Evolutionary conservation across 305 asterid genomes (phyloP), one percentile per base, ranked within the genome.

Genomic region (Rubia tinctorum): DNA sequence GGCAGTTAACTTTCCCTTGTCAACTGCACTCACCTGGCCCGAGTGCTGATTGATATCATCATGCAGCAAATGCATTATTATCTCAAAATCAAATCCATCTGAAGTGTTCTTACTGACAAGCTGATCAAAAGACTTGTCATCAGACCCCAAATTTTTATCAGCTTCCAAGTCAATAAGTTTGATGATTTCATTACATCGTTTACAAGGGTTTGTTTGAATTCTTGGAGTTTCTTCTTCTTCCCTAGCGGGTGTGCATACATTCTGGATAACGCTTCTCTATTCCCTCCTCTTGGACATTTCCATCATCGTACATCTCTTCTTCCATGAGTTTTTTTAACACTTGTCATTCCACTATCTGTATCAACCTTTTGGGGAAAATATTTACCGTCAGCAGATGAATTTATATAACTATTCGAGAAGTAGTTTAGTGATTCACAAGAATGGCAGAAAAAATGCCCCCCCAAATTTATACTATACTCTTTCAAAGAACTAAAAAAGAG

Each of bases 271-370:
- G 70, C 43, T 76, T 83, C 75, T 76, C 84, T 34, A 55, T 75
- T 49, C 76, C 84, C 20, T 15, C 77, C 81, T 79, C 89, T 74
- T 81, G 76, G 66, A 69, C 85, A 66, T 77, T 76, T 81, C 85
- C 92, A 43, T 64, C 94, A 8, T 76, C 78, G 68, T 78, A 69
- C 94, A 95, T 92, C 83, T 92, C 98, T 78, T 87, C 94, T 84
- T 92, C 99, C 90, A 95, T 95, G 71, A 95, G 92, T 77, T 89
- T 88, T 87, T 95, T 95, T n/a, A 70, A 95, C 95, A 63, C 96
- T 95, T 42, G 91, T 82, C 67, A 71, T 76, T 69, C 80, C 81
- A 73, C 77, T 79, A 76, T 82, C 89, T 72, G 83, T 82, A 66
- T 76, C 82, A 79, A 80, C 96, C 99, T 95, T 85, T 71, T 71